phyloP scores from a whole-genome alignment of 805 yeast species.

The Scheffersomyces spartinae region DNA sequence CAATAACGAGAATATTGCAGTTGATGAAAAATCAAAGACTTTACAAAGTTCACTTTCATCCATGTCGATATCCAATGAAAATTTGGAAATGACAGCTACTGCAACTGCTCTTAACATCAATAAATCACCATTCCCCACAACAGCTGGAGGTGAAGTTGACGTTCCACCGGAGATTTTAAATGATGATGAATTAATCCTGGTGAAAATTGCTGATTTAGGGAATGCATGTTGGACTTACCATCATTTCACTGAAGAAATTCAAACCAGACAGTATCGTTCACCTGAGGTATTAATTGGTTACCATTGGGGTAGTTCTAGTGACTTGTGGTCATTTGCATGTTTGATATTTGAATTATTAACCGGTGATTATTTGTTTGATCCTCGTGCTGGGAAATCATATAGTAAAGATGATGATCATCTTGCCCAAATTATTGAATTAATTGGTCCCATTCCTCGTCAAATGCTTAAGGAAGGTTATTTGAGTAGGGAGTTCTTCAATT shows the following conservation, averaged over 20 bases:
- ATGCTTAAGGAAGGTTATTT: constrained; percentile 50
- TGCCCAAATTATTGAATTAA: constrained; percentile 83
- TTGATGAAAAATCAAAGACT: neutral
- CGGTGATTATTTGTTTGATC: constrained; percentile 92
- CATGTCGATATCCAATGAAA: constrained; percentile 29
- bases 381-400: constrained; percentile 65
- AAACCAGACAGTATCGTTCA: constrained; percentile 84
- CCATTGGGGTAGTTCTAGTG: constrained; percentile 91
- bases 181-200: constrained; percentile 48
- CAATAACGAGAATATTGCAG: neutral
- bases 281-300: constrained; percentile 80
- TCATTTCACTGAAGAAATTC: constrained; percentile 83
- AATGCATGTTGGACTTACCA: constrained; percentile 76
- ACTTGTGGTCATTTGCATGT: constrained; percentile 95
- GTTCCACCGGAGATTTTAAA: constrained; percentile 10
- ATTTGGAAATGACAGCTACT: too few species aligned
- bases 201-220: constrained; percentile 89
- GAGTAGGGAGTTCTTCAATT: constrained; percentile 52
- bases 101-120: too few species aligned
- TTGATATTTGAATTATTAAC: constrained; percentile 82
- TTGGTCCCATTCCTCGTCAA: constrained; percentile 56
- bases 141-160: constrained; percentile 3
- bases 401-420: constrained; percentile 90
- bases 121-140: too few species aligned
- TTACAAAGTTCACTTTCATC: constrained; percentile 17